phyloP scores from a whole-genome alignment of 768 basidiomycete genomes.

The Piloderma croceum region DNA sequence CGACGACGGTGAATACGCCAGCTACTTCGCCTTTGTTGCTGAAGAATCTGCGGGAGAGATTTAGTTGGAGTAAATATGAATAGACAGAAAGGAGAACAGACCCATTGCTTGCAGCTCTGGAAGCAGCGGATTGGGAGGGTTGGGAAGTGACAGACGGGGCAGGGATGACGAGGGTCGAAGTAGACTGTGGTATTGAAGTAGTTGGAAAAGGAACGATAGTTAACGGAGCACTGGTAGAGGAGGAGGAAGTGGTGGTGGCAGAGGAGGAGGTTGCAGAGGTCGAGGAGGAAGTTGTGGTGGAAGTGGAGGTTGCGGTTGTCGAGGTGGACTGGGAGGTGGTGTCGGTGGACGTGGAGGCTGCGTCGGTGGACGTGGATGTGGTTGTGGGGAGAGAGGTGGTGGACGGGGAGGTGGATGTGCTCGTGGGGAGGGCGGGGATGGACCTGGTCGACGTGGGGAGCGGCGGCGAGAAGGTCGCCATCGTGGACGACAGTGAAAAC shows the following conservation, averaged over 20 bases:
- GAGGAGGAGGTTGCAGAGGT: background rate
- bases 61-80: background rate
- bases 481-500: too few relatives aligned
- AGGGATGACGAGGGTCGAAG: background rate
- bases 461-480: too few relatives aligned
- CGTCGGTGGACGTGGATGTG: background rate
- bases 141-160: background rate
- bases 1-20: conserved; percentile 66
- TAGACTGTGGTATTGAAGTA: background rate
- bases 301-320: background rate
- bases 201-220: background rate
- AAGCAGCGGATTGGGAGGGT: background rate
- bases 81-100: too few relatives aligned
- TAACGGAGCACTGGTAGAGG: background rate
- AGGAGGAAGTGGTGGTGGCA: background rate
- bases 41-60: conserved; percentile 51
- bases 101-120: too few relatives aligned
- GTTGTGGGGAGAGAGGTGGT: background rate
- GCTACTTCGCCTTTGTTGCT: conserved; percentile 67
- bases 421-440: too few relatives aligned
- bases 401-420: background rate
- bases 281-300: background rate
- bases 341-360: background rate
- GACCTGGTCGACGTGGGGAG: too few relatives aligned
- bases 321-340: background rate